Conservation (phyloP, 352 stramenopile genomes). For the Plasmopara muralis region DNA sequence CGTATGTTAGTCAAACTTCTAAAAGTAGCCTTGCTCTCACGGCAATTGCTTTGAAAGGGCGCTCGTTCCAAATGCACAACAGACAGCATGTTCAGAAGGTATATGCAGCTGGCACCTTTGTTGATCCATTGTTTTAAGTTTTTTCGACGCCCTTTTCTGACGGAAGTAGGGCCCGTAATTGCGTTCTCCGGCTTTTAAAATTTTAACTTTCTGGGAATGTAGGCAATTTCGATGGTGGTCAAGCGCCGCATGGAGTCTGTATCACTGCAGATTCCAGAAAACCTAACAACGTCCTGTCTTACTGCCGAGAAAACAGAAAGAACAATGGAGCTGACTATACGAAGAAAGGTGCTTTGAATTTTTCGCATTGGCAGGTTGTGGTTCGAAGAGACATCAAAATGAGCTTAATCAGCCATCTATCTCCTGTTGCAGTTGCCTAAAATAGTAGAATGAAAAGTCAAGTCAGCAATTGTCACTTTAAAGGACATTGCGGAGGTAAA, state of each 20-base stretch:
- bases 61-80: too few species aligned
- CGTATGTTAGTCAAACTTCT: too few species aligned
- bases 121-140: neutral
- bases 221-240: constrained; percentile 13
- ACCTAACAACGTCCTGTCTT: neutral
- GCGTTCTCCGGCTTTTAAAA: constrained; percentile 24
- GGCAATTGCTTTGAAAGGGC: too few species aligned
- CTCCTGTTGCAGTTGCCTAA: too few species aligned
- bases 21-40: too few species aligned
- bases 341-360: constrained; percentile 1
- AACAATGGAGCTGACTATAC: neutral
- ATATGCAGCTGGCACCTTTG: too few species aligned
- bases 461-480: too few species aligned
- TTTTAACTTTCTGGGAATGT: constrained; percentile 16
- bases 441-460: too few species aligned
- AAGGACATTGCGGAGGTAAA: too few species aligned
- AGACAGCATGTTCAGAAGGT: too few species aligned
- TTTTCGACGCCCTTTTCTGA: constrained; percentile 18
- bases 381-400: too few species aligned
- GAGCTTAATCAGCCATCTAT: too few species aligned
- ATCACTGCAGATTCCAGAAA: neutral
- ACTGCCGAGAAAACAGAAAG: neutral
- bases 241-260: neutral
- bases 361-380: neutral
- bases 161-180: constrained; percentile 13